Percentiles rank a stretch among this genome's conserved stretches.
These are phyloP conservation scores for Fusarium odoratissimum DNA, from an alignment of 2,329 filamentous ascomycete species.

Conservation along the genomic window DNA sequence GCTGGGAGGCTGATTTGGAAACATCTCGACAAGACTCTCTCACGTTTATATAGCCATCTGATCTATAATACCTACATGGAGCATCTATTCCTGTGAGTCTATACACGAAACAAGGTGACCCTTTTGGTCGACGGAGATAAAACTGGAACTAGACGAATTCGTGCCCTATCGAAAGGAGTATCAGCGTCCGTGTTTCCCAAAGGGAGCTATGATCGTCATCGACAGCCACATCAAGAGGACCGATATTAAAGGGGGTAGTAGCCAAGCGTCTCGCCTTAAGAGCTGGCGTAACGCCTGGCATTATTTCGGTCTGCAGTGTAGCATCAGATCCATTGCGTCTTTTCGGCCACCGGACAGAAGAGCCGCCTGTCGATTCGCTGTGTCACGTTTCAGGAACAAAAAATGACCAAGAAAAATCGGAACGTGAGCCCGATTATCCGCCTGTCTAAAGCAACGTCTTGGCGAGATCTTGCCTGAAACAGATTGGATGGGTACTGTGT, in stretches of 20 bases:
- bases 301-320: neutral
- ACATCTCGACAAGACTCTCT: neutral
- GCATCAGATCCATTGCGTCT: neutral
- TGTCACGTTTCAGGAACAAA: constrained; percentile 20
- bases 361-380: constrained; percentile 22
- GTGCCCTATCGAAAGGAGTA: constrained; percentile 27
- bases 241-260: constrained; percentile 24
- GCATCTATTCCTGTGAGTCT: neutral
- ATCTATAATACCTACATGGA: neutral
- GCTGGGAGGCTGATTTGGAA: constrained; percentile 2
- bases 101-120: constrained; percentile 12
- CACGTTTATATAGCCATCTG: constrained; percentile 22
- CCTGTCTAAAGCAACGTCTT: constrained; percentile 3
- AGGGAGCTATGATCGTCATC: constrained; percentile 13
- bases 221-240: neutral
- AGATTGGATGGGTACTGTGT: neutral
- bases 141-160: constrained; percentile 21
- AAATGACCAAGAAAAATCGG: constrained; percentile 10
- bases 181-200: constrained; percentile 23
- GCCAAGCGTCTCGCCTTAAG: constrained; percentile 16
- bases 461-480: constrained; percentile 18
- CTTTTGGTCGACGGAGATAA: constrained; percentile 31
- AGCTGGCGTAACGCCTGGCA: constrained; percentile 8
- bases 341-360: constrained; percentile 23
- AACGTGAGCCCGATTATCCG: constrained; percentile 19